Evolutionary conservation across 768 basidiomycete species (phyloP), one percentile per base, ranked within the genome.

Genomic region (Phaffia australis): DNA sequence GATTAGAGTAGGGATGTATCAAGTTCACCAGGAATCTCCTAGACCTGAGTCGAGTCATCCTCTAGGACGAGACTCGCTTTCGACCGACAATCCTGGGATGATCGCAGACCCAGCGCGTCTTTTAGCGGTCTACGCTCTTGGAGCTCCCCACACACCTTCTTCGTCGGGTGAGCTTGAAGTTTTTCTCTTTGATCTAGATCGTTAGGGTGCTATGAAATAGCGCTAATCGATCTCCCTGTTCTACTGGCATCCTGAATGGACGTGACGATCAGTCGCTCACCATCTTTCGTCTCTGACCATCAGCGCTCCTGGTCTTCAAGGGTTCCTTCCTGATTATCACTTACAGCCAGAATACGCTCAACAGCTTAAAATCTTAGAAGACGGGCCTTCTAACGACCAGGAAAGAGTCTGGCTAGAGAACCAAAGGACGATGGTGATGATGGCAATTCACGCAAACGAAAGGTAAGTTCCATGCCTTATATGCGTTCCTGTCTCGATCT

Each of bases 41-140:
- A 42, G 35, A 42, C 35, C 4, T 42, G 35, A 42, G 11, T 42
- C 35, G 35, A 42, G 11, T 42, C 35, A 42, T 42, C 35, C 35
- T 42, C 35, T 42, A 11, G 35, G 35, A 11, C 35, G 35, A 42
- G 35, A 42, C 35, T 42, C 35, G 35, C 35, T 42, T 42, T 30
- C 58, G 56, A 35, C n/a, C 23, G 35, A 48, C 21, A 46, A 60
- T 25, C 59, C 50, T 23, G 66, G 62, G 25, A 48, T 52, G 30
- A 67, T 67, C 48, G 56, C 66, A 50, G 60, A 67, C 35, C 60
- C 66, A 29, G 54, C 66, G 11, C 54, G 66, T 9, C 59, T 67
- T 27, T 61, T 67, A 21, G 66, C 66, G 14, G 25, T 67, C 18
- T 67, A 67, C 30, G 60, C 66, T 1, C 7, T 67, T 1, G 66